A percentile compares a stretch with the other conserved stretches of the same genome.
These are phyloP conservation scores for Lithospermum erythrorhizon DNA, from an alignment of 257 asterid genomes.

Conservation along the genomic window DNA sequence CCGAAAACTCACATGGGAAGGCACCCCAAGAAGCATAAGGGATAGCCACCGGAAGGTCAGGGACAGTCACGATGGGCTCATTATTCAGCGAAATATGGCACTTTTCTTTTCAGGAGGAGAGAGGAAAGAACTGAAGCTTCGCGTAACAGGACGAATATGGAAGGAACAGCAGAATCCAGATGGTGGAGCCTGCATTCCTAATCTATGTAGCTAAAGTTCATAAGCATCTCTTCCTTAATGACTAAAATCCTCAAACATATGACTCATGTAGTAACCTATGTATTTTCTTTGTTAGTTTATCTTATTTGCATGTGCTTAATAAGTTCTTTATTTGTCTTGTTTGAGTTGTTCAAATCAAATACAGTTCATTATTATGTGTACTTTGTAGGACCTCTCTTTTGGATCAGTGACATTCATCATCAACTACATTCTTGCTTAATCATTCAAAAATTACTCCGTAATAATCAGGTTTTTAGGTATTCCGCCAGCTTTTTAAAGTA, in stretches of 20 bases:
- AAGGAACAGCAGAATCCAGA: not conserved
- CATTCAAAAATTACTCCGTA: not conserved
- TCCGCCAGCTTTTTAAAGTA: too few relatives aligned
- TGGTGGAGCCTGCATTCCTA: not conserved
- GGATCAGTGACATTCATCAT: not conserved
- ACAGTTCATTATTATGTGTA: not conserved
- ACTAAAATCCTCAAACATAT: not conserved
- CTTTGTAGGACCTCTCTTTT: not conserved
- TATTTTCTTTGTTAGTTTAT: too few relatives aligned
- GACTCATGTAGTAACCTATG: not conserved
- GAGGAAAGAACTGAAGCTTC: not conserved
- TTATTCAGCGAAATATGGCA: not conserved
- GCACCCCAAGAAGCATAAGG: not conserved
- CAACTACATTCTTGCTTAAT: not conserved
- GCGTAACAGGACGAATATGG: not conserved
- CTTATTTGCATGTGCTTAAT: too few relatives aligned
- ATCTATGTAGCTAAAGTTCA: not conserved
- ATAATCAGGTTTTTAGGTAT: too few relatives aligned
- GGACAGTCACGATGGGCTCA: not conserved
- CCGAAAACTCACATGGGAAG: not conserved
- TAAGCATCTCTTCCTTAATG: not conserved
- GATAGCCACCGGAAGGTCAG: not conserved
- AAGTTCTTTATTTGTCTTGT: not conserved
- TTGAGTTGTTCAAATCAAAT: not conserved
- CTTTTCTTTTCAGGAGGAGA: not conserved